A percentile compares a stretch with the other conserved stretches of the same genome.
These are phyloP conservation scores for Boechera stricta DNA, from an alignment of 345 rosid genomes.

Conservation along the genomic window DNA sequence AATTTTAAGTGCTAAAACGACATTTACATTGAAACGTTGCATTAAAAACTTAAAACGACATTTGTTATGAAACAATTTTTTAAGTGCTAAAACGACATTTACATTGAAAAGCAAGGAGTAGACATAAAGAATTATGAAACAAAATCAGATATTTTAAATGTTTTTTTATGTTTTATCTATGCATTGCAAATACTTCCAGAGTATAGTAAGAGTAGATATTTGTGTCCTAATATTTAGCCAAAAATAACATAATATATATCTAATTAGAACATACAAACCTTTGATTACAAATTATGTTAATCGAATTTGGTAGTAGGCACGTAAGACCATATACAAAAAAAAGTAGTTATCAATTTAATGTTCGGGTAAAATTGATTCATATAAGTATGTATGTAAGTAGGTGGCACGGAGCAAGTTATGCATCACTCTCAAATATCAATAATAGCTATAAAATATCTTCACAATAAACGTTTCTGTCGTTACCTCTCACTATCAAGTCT, in stretches of 20 bases:
- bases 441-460: background rate
- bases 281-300: too few species aligned
- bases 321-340: too few species aligned
- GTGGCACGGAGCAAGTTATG: background rate
- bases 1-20: too few species aligned
- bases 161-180: background rate
- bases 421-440: background rate
- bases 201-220: conserved; percentile 5
- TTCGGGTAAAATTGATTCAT: too few species aligned
- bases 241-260: background rate
- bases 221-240: background rate
- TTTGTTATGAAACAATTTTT: too few species aligned
- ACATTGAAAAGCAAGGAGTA: background rate
- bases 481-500: background rate
- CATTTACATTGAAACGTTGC: too few species aligned
- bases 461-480: background rate
- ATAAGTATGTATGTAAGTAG: too few species aligned
- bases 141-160: background rate
- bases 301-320: too few species aligned
- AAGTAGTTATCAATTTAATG: too few species aligned
- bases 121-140: background rate
- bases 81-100: too few species aligned
- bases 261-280: background rate
- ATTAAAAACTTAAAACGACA: too few species aligned
- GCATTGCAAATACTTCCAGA: background rate